Base-by-base conservation (phyloP, 2,329 filamentous ascomycete genomes). In the Diaporthe citriasiana region DNA sequence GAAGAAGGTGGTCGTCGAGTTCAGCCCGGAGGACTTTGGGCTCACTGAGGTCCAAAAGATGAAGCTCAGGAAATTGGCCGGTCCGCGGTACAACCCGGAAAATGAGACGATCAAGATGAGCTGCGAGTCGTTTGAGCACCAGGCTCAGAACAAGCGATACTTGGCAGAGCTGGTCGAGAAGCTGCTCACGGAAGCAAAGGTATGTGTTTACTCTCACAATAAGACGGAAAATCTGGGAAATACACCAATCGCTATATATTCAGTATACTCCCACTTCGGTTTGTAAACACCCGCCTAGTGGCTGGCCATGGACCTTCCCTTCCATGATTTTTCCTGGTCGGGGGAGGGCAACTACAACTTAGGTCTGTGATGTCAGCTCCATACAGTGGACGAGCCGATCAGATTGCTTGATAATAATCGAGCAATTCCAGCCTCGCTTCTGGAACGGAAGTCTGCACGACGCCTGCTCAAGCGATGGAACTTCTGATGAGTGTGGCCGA, bases 121-220 rank as follows among this genome's bases (percentile, higher is more conserved):
- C 81, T 94, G 93, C 85, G 97, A 98, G 83, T 92, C 92, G 81
- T 97, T 93, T 82, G 91, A 94, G 81, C 94, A 95, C 72, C 93
- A 95, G 81, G 94, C 95, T 25, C 95, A 98, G 86, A 99, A 99
- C 87, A 99, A 98, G 88, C 92, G 94, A n/a, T 97, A 97, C 82
- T 88, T 99, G 30, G 93, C 91, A 70, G 94, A 97, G 79, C 84
- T 95, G 65, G 90, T 98, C 66, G 87, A 93, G 76, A 90, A 88
- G 66, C 85, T 99, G 77, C 85, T 99, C 74, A 86, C 85, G 9
- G 92, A 94, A 81, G 95, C 95, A 74, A 94, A 92, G 86, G 89
- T 90, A 83, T 59, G 83, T 74, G 27, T 55, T n/a, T 27, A 51
- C 15, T 22, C 19, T 50, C 56, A 15, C 22, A 2, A 12, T 19